These are phyloP conservation scores for Pochonia chlamydosporia DNA, from an alignment of 2,329 filamentous ascomycete genomes.

Conservation along the genomic window DNA sequence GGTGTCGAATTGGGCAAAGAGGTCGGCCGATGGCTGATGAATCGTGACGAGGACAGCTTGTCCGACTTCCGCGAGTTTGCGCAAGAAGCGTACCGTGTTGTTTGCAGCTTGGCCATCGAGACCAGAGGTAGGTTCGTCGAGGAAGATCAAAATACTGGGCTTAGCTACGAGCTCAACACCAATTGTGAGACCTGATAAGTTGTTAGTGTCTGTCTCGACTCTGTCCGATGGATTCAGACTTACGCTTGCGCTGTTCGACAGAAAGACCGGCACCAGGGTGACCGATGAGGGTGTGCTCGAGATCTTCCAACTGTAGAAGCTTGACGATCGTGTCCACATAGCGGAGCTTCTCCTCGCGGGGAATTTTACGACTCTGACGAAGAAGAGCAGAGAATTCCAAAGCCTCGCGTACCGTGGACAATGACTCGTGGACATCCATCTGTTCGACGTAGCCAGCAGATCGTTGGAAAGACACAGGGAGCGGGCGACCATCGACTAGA, in stretches of 20 bases:
- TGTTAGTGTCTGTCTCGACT: background rate
- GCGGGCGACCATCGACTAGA: conserved; percentile 66
- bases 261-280: conserved; percentile 45
- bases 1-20: conserved; percentile 63
- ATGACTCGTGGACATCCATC: conserved; percentile 70
- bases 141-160: conserved; percentile 52
- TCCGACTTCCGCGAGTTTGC: conserved; percentile 59
- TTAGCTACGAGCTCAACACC: conserved; percentile 58
- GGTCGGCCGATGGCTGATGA: conserved; percentile 61
- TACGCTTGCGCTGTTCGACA: conserved; percentile 47
- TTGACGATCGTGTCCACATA: conserved; percentile 79
- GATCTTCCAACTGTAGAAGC: conserved; percentile 42
- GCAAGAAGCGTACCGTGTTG: conserved; percentile 59
- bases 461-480: conserved; percentile 70
- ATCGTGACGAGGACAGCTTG: conserved; percentile 66
- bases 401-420: conserved; percentile 69
- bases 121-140: conserved; percentile 59
- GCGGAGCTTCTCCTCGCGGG: conserved; percentile 62
- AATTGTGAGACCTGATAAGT: conserved; percentile 38
- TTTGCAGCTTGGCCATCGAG: conserved; percentile 65
- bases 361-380: conserved; percentile 60
- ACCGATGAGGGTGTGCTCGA: conserved; percentile 43
- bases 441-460: conserved; percentile 79
- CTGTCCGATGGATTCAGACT: background rate
- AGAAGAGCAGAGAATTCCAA: conserved; percentile 69